Base-by-base conservation (phyloP, 305 asterid genomes). In the Euphrasia arctica region DNA sequence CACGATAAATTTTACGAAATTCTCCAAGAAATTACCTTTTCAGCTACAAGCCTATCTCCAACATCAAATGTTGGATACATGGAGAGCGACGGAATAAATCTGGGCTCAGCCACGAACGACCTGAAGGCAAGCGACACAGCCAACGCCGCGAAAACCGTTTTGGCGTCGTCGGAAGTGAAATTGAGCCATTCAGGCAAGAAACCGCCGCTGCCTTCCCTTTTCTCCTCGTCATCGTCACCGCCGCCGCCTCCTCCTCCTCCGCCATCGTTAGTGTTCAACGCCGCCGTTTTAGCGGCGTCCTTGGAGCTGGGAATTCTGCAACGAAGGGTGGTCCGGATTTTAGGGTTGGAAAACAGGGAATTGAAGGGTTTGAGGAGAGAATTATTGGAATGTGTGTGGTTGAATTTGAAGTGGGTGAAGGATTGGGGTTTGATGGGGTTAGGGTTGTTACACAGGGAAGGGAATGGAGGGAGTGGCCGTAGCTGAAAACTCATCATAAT, bases 11-110 rank as follows among this genome's bases (percentile, higher is more conserved):
- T 51, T 0, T 65, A 36, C 54, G 22, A 60, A 60, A 15, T 5
- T 11, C 41, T 5, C 47, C 62, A 62, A 52, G 7, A 9, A 18
- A 18, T 57, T 67, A 93, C 99, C 97, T 93, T 93, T 73, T 90
- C 99, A 69, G 99, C 99, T 0, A 93, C 96, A 82, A 93, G 62
- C 73, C 97, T 75, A 72, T 93, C 99, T 54, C 97, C 99, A 73
- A 90, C 88, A 70, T 93, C 97, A 82, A 93, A 93, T 8, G 97
- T 93, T 11, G 99, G 97, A 80, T 75, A 93, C 99, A 93, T 93
- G 32, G 99, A 93, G 78, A 93, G 58, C 0, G 99, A 93, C 70
- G 99, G 99, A 18, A 18, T 18, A 18, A 18, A 18, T 18, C 22
- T 18, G 22, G 22, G 22, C 22, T 18, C 22, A 18, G 22, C 22